phyloP scores from a whole-genome alignment of 2,329 filamentous ascomycete genomes.

The Xylaria sp. region DNA sequence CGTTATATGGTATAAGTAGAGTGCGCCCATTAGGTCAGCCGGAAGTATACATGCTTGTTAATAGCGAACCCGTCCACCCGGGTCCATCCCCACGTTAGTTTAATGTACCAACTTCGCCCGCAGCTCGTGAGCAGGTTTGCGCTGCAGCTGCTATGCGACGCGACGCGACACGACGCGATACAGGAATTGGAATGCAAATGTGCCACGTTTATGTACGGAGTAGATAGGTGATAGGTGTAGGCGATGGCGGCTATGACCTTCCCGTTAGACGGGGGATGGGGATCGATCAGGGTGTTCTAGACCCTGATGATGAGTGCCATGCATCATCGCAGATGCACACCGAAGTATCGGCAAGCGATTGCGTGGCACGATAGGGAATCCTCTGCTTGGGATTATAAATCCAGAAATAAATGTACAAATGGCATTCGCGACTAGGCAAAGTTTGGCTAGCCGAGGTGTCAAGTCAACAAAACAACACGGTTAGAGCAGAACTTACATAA shows the following conservation, averaged over 20 bases:
- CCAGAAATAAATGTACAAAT: too few relatives aligned
- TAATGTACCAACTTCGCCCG: not conserved
- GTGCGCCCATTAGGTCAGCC: too few relatives aligned
- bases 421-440: not conserved
- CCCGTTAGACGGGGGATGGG: too few relatives aligned
- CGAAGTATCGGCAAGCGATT: not conserved
- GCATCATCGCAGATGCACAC: not conserved
- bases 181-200: not conserved
- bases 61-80: not conserved
- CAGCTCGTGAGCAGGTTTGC: not conserved
- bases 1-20: too few relatives aligned
- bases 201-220: not conserved
- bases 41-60: not conserved
- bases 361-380: not conserved
- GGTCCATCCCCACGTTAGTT: not conserved
- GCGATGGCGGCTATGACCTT: not conserved
- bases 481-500: too few relatives aligned
- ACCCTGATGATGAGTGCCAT: not conserved
- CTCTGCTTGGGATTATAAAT: too few relatives aligned
- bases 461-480: not conserved
- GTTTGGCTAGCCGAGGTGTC: not conserved
- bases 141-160: not conserved
- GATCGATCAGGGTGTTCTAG: too few relatives aligned
- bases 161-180: not conserved
- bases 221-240: not conserved